These are phyloP conservation scores for Diatrype stigma DNA, from an alignment of 2,329 filamentous ascomycete species.

Conservation along the genomic window DNA sequence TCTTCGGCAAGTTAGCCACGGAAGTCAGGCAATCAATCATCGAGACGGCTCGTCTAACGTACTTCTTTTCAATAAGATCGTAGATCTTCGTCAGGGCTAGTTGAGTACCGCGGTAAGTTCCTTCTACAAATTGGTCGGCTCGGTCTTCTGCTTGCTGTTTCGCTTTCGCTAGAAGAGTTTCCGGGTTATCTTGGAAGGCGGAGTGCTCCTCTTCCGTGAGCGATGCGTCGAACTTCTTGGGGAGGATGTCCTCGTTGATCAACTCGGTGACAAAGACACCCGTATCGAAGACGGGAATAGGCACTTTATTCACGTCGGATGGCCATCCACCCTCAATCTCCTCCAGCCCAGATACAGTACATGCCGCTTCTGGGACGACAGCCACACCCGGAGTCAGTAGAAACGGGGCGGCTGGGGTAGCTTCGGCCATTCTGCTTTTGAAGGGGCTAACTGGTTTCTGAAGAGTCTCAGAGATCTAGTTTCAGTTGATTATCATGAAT, in stretches of 20 bases:
- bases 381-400: neutral
- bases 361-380: neutral
- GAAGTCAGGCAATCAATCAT: neutral
- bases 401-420: neutral
- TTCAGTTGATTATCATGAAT: no score
- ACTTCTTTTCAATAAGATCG: conserved; percentile 2
- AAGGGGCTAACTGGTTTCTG: no score
- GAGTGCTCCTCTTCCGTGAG: neutral
- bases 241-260: neutral
- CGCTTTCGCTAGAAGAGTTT: neutral
- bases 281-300: conserved; percentile 1
- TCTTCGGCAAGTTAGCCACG: neutral
- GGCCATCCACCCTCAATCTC: neutral
- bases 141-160: neutral
- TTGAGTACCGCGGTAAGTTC: neutral
- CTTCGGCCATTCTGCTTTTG: no score
- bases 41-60: neutral
- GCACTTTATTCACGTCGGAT: neutral
- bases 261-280: conserved; percentile 1
- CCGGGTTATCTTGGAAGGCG: neutral
- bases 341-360: neutral
- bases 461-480: no score
- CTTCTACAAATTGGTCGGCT: neutral
- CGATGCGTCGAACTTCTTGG: neutral
- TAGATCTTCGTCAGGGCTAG: conserved; percentile 1